These are phyloP conservation scores for Talaromyces sp. DNA, from an alignment of 2,329 filamentous ascomycete species.

Conservation along the genomic window DNA sequence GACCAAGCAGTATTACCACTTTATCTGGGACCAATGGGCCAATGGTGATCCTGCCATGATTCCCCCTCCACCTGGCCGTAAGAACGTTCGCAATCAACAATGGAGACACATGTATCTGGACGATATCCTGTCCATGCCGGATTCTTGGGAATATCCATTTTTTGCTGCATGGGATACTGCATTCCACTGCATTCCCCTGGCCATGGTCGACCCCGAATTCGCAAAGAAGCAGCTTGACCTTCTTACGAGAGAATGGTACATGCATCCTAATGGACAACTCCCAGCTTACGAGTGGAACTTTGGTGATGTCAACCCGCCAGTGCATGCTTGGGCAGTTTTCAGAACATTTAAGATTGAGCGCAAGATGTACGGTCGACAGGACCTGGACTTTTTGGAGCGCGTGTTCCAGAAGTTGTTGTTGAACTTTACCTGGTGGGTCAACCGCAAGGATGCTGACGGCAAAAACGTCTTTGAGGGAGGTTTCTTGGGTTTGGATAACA, in stretches of 20 bases:
- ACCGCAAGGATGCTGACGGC: slow-evolving; percentile 87
- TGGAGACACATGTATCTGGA: slow-evolving; percentile 97
- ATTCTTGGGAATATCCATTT: slow-evolving; percentile 98
- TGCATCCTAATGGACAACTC: slow-evolving; percentile 93
- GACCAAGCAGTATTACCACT: slow-evolving; percentile 96
- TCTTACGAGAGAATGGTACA: slow-evolving; percentile 97
- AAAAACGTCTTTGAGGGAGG: slow-evolving; percentile 98
- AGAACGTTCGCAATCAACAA: slow-evolving; percentile 75
- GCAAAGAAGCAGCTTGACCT: slow-evolving; percentile 97
- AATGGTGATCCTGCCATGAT: slow-evolving; percentile 88
- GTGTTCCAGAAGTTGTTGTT: slow-evolving; percentile 94
- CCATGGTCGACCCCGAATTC: slow-evolving; percentile 97
- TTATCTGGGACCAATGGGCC: slow-evolving; percentile 97
- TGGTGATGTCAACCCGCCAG: slow-evolving; percentile 91
- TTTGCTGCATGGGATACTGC: slow-evolving; percentile 97
- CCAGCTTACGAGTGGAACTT: slow-evolving; percentile 98
- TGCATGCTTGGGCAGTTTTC: slow-evolving; percentile 95
- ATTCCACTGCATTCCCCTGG: slow-evolving; percentile 91
- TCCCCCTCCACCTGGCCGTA: slow-evolving; percentile 75
- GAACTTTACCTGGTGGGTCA: slow-evolving; percentile 99
- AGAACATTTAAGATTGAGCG: slow-evolving; percentile 97
- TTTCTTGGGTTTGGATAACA: slow-evolving; percentile 93
- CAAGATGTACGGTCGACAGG: slow-evolving; percentile 92
- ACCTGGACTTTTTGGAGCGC: slow-evolving; percentile 90
- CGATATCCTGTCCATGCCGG: slow-evolving; percentile 94